Conservation (phyloP, 768 basidiomycete species). For the Clavaria fumosa region DNA sequence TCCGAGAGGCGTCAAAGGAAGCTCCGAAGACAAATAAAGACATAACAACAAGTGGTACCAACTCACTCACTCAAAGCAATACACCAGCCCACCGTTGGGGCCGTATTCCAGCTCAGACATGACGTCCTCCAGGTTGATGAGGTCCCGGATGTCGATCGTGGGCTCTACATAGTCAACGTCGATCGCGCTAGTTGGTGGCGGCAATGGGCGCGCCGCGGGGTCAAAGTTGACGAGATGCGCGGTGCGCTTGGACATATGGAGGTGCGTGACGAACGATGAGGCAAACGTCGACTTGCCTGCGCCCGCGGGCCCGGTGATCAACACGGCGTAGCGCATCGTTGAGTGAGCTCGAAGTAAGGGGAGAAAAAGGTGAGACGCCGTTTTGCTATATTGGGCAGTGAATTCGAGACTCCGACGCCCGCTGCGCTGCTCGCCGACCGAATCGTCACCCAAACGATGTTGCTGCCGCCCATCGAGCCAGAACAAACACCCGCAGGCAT, state of each 20-base stretch:
- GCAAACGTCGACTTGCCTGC: constrained; percentile 97
- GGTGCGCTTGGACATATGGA: constrained; percentile 63
- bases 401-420: constrained; percentile 21
- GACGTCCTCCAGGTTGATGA: constrained; percentile 86
- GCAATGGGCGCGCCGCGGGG: constrained; percentile 92
- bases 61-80: constrained; percentile 98
- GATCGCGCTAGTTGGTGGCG: constrained; percentile 65
- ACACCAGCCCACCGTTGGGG: constrained; percentile 92
- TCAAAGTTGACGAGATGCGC: constrained; percentile 95
- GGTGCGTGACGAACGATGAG: constrained; percentile 75
- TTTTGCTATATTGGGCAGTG: too few species aligned
- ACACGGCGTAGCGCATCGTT: constrained; percentile 73
- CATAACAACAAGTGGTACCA: constrained; percentile 7
- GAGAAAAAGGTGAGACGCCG: background rate
- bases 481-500: constrained; percentile 64
- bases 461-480: constrained; percentile 62
- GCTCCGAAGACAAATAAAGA: background rate
- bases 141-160: constrained; percentile 82
- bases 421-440: too few species aligned
- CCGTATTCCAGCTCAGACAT: constrained; percentile 93
- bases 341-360: constrained; percentile 6
- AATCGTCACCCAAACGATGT: too few species aligned
- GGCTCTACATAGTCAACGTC: constrained; percentile 66
- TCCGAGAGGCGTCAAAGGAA: background rate
- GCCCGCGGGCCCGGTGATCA: constrained; percentile 92